These are phyloP conservation scores for Sarcodon sp. DNA, from an alignment of 768 basidiomycete species.

Conservation along the genomic window DNA sequence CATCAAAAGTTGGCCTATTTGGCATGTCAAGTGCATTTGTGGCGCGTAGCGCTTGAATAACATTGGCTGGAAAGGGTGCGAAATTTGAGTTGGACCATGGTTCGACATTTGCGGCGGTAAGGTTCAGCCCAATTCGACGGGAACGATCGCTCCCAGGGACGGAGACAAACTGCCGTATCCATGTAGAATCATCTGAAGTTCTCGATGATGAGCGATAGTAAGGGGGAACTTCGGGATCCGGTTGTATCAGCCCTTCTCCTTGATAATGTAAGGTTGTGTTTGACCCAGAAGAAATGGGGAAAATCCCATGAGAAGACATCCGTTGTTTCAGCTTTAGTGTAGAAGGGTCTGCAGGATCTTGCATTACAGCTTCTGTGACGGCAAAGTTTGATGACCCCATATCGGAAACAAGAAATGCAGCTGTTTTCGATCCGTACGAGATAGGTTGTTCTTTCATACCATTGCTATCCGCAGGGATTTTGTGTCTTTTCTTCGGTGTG, in stretches of 20 bases:
- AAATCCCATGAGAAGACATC: neutral
- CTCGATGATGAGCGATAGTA: neutral
- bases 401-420: slow-evolving; percentile 34
- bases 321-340: neutral
- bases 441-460: slow-evolving; percentile 22
- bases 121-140: slow-evolving; percentile 14
- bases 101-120: slow-evolving; percentile 31
- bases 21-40: slow-evolving; percentile 52
- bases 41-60: slow-evolving; percentile 39
- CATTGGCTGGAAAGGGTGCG: slow-evolving; percentile 42
- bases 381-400: slow-evolving; percentile 1
- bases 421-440: slow-evolving; percentile 32
- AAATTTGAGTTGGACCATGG: slow-evolving; percentile 50
- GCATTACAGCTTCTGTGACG: neutral
- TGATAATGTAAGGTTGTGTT: slow-evolving; percentile 9
- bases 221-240: slow-evolving; percentile 6
- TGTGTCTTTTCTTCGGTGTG: slow-evolving; percentile 59
- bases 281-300: neutral
- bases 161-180: neutral
- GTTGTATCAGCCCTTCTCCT: slow-evolving; percentile 12
- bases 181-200: neutral
- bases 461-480: slow-evolving; percentile 29
- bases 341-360: neutral
- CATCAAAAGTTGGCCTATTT: slow-evolving; percentile 37
- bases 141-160: neutral